Base-by-base conservation (phyloP, 2,329 filamentous ascomycete genomes). In the Phaeomoniella chlamydospora region DNA sequence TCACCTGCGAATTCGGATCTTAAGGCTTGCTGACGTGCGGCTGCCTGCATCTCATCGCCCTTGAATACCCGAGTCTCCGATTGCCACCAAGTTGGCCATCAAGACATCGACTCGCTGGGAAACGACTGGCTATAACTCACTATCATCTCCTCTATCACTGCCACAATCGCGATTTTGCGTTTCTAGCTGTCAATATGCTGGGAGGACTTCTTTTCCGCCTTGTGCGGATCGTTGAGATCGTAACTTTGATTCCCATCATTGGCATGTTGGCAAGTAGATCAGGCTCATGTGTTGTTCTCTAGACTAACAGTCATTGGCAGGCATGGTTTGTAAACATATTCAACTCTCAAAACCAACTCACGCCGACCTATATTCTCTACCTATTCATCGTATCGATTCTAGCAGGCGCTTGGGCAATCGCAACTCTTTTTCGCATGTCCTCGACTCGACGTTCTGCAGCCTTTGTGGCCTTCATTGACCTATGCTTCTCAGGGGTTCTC, bases 371-470 rank as follows among this genome's bases (percentile, higher is more conserved):
- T 50, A 69, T 77, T 50, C 64, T 78, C 31, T 65, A 76, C 31
- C 66, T 77, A 35, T 79, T 79, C 64, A 77, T 79, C 43, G 68
- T 74, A 45, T 70, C 68, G 29, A 68, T 74, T 4, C 61, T 79
- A 29, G 74, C 67, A 33, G 59, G 67, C 39, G 73, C 70, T 41
- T 79, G 74, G 74, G 64, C 65, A 26, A 46, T 77, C 37, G 71
- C 70, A 42, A 79, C 74, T 2, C 54, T 75, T 14, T 61, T 79
- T 54, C 65, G 70, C 38, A 73, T 74, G 49, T 57, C 65, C 13
- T 68, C 68, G 41, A 72, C 72, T 33, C 63, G 68, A 37, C 70
- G 74, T 51, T 74, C 70, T 5, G 72, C 61, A 14, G 42, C 56
- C 39, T 77, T 77, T 55, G 71, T 77, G 47, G 66, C 69, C 13